phyloP scores from a whole-genome alignment of 768 basidiomycete genomes.

The Paxillus rubicundulus region DNA sequence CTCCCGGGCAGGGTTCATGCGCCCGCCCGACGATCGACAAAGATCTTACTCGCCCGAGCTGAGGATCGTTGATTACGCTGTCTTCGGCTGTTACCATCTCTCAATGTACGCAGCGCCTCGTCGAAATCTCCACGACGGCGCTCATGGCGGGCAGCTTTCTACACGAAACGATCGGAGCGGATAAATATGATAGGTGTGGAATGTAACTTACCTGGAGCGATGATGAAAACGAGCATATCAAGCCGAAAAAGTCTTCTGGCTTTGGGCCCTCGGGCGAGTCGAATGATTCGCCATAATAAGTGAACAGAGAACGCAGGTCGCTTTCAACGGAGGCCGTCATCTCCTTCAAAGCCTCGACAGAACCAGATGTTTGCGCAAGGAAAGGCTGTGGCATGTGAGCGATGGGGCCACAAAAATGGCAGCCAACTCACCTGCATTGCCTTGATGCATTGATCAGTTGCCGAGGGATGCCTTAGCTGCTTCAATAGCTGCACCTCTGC shows the following conservation, averaged over 20 bases:
- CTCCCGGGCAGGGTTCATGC: neutral
- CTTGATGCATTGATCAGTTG: slow-evolving; percentile 59
- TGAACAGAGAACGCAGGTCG: slow-evolving; percentile 59
- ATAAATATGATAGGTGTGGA: neutral
- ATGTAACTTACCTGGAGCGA: slow-evolving; percentile 55
- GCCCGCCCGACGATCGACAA: slow-evolving; percentile 25
- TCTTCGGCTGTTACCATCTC: slow-evolving; percentile 45
- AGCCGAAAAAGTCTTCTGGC: slow-evolving; percentile 80
- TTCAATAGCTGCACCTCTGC: slow-evolving; percentile 50
- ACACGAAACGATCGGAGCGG: neutral
- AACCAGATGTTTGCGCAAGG: slow-evolving; percentile 39
- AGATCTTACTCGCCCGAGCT: slow-evolving; percentile 22
- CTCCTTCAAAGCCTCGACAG: slow-evolving; percentile 63
- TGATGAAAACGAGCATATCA: slow-evolving; percentile 71
- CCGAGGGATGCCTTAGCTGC: slow-evolving; percentile 25
- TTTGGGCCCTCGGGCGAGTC: slow-evolving; percentile 62
- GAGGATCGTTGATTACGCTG: slow-evolving; percentile 14
- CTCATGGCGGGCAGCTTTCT: slow-evolving; percentile 61
- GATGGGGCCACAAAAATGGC: neutral
- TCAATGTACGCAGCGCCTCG: slow-evolving; percentile 79
- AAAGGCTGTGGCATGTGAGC: slow-evolving; percentile 25
- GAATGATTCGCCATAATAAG: slow-evolving; percentile 77
- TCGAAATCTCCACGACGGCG: slow-evolving; percentile 77
- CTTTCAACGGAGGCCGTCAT: slow-evolving; percentile 55
- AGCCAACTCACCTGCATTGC: slow-evolving; percentile 62